phyloP scores from a whole-genome alignment of 2,329 filamentous ascomycete genomes.

The Penicillium olsonii region DNA sequence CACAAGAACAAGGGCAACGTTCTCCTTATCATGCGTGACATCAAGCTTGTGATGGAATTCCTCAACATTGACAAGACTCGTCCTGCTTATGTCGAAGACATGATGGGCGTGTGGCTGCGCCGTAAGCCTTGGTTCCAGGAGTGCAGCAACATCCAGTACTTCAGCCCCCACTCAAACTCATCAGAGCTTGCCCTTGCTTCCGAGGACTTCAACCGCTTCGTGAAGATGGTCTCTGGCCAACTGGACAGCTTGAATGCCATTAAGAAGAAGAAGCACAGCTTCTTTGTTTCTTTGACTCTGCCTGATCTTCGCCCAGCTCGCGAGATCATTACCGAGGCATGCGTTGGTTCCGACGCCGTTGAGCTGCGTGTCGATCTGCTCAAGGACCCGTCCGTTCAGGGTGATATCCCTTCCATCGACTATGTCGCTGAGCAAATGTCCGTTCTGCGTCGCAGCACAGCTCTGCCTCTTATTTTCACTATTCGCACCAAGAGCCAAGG shows the following conservation, averaged over 20 bases:
- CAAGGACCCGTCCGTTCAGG: conserved; percentile 64
- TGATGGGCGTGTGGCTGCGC: conserved; percentile 85
- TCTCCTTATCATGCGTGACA: conserved; percentile 82
- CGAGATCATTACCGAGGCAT: conserved; percentile 68
- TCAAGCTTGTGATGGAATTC: conserved; percentile 84
- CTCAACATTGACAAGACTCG: conserved; percentile 84
- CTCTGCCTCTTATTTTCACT: conserved; percentile 87
- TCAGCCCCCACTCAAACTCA: conserved; percentile 68
- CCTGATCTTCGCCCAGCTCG: conserved; percentile 68
- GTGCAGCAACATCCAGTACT: conserved; percentile 93
- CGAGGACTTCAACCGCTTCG: conserved; percentile 72
- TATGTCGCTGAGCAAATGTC: conserved; percentile 82
- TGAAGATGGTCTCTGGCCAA: conserved; percentile 68
- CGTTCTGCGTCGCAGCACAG: conserved; percentile 69
- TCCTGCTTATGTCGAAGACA: conserved; percentile 89
- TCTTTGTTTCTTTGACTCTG: conserved; percentile 89
- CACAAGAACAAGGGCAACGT: conserved; percentile 78
- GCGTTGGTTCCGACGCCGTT: conserved; percentile 86
- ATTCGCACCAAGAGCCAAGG: conserved; percentile 83
- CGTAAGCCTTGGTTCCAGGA: conserved; percentile 86
- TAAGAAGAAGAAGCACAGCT: conserved; percentile 70
- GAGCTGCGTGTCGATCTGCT: conserved; percentile 92
- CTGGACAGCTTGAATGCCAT: conserved; percentile 57
- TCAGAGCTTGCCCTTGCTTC: conserved; percentile 56
- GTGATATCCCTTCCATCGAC: conserved; percentile 65